Evolutionary conservation across 2,329 filamentous ascomycete genomes (phyloP).

Genomic region (Penicillium sp.): DNA sequence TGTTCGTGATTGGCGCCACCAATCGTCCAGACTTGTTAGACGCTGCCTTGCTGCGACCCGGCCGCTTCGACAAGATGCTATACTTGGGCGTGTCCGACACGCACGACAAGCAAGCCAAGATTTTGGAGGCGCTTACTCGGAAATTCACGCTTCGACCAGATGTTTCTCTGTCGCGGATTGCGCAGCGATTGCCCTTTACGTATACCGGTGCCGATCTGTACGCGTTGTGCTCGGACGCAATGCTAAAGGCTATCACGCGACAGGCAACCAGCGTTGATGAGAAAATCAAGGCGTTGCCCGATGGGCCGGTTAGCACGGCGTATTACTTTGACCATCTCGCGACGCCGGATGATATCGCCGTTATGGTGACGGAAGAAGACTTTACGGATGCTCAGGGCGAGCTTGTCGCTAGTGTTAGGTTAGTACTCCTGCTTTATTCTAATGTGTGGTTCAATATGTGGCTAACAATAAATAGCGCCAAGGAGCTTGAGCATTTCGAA

Average conservation of each 20-base stretch:
- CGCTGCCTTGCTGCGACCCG: slow-evolving; percentile 80
- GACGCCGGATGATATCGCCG: slow-evolving; percentile 73
- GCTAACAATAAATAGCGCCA: slow-evolving; percentile 56
- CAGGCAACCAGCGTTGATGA: slow-evolving; percentile 79
- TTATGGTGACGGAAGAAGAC: slow-evolving; percentile 85
- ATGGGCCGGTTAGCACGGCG: slow-evolving; percentile 68
- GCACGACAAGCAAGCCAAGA: slow-evolving; percentile 91
- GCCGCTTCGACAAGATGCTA: slow-evolving; percentile 96
- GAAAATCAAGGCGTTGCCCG: slow-evolving; percentile 66
- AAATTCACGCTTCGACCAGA: slow-evolving; percentile 85
- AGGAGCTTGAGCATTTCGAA: slow-evolving; percentile 90
- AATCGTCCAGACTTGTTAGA: slow-evolving; percentile 93
- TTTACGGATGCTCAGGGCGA: slow-evolving; percentile 78
- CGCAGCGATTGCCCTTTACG: slow-evolving; percentile 79
- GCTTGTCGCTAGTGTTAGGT: slow-evolving; percentile 80
- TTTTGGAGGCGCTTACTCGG: slow-evolving; percentile 86
- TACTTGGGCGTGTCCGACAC: slow-evolving; percentile 96
- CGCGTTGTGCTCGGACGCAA: slow-evolving; percentile 92
- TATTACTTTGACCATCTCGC: slow-evolving; percentile 96
- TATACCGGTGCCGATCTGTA: slow-evolving; percentile 98
- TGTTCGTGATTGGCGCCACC: slow-evolving; percentile 95
- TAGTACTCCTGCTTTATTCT: slow-evolving; percentile 18
- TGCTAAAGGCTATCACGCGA: slow-evolving; percentile 96
- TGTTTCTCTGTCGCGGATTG: slow-evolving; percentile 70
- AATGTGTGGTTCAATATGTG: slow-evolving; percentile 2